Evolutionary conservation across 2,329 filamentous ascomycete species (phyloP).

Genomic region (Fusarium annulatum): DNA sequence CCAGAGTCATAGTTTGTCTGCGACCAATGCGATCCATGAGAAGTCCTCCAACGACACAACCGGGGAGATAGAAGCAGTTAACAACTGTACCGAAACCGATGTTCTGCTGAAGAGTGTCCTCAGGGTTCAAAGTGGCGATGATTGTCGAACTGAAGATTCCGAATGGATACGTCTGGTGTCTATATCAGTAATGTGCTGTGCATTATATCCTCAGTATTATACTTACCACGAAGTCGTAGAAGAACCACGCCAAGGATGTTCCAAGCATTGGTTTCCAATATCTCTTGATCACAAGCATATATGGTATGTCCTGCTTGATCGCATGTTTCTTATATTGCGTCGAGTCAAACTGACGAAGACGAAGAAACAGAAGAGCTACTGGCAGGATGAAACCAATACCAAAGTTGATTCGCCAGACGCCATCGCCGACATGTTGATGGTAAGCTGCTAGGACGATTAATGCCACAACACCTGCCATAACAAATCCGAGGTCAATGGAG

Average conservation of each 20-base stretch:
- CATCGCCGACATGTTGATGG: neutral
- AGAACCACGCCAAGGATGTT: neutral
- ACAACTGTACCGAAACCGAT: neutral
- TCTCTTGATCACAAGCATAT: neutral
- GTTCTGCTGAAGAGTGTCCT: neutral
- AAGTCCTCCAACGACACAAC: neutral
- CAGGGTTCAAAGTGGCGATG: neutral
- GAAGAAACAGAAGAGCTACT: neutral
- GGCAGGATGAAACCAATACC: neutral
- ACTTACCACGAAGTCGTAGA: neutral
- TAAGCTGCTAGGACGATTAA: neutral
- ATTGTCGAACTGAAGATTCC: conserved; percentile 1
- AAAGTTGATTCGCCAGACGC: neutral
- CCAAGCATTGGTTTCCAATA: neutral
- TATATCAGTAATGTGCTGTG: neutral
- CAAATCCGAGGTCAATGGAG: neutral
- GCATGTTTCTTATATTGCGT: neutral
- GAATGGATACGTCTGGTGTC: neutral
- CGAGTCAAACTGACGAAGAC: neutral
- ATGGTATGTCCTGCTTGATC: neutral
- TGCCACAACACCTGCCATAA: neutral
- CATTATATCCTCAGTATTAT: too few species aligned
- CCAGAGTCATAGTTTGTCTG: conserved; percentile 2
- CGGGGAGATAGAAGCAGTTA: neutral
- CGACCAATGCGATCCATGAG: neutral